phyloP scores from a whole-genome alignment of 2,329 filamentous ascomycete species.

The Aspergillus sp. region DNA sequence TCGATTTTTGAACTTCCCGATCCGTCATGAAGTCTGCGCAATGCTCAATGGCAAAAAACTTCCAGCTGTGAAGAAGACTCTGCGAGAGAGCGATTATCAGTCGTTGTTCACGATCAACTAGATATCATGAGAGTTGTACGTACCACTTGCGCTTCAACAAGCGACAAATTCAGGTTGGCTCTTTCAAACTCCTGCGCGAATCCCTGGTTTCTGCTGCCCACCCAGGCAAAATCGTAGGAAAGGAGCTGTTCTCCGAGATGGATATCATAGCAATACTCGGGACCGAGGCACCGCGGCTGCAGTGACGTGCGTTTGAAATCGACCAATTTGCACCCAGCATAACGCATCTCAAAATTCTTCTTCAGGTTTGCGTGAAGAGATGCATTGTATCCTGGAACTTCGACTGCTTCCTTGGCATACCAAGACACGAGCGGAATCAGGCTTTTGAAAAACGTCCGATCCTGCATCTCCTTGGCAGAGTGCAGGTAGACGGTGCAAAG shows the following conservation, averaged over 20 bases:
- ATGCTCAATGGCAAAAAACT: conserved; percentile 80
- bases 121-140: conserved; percentile 29
- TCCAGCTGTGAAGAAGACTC: conserved; percentile 85
- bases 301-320: conserved; percentile 77
- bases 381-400: conserved; percentile 78
- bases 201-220: conserved; percentile 63
- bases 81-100: conserved; percentile 37
- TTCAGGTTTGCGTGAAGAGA: conserved; percentile 84
- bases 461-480: conserved; percentile 73
- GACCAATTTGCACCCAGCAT: conserved; percentile 68
- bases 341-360: conserved; percentile 78
- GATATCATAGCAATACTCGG: conserved; percentile 81
- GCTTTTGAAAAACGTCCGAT: conserved; percentile 65
- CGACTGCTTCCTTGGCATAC: conserved; percentile 73
- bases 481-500: conserved; percentile 90
- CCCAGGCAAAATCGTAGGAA: conserved; percentile 75
- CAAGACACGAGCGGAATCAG: conserved; percentile 76
- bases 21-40: conserved; percentile 61
- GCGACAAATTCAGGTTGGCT: conserved; percentile 85
- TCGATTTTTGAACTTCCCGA: conserved; percentile 62
- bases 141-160: conserved; percentile 89
- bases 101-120: conserved; percentile 1
- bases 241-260: conserved; percentile 74
- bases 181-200: conserved; percentile 79
- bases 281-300: conserved; percentile 65